Conservation (phyloP, 352 stramenopile genomes). For the Globisporangium cystogenes region DNA sequence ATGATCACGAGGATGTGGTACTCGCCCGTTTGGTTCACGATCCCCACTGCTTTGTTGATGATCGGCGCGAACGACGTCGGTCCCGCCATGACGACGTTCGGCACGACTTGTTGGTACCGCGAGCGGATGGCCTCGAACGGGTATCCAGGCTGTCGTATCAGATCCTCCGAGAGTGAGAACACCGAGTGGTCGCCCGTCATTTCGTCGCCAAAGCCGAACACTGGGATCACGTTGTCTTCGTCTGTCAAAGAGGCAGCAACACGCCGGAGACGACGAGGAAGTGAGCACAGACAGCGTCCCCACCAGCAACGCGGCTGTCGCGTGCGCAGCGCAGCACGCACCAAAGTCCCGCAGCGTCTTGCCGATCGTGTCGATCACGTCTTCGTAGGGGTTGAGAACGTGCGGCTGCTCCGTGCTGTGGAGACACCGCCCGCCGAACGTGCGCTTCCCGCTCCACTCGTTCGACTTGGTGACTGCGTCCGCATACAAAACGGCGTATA, state of each 20-base stretch:
- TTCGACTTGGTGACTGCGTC: constrained; percentile 86
- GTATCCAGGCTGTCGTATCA: constrained; percentile 33
- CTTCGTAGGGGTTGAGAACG: constrained; percentile 69
- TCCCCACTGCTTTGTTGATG: constrained; percentile 75
- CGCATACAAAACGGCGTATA: constrained; percentile 3
- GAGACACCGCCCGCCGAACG: constrained; percentile 63
- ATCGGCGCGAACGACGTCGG: constrained; percentile 85
- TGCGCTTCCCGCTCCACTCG: constrained; percentile 84
- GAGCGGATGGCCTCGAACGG: constrained; percentile 57
- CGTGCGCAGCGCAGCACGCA: constrained; percentile 12
- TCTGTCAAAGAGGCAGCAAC: constrained; percentile 32
- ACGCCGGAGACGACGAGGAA: background rate
- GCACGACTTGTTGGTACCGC: constrained; percentile 66
- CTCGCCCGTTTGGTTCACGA: constrained; percentile 68
- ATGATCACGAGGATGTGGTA: constrained; percentile 90
- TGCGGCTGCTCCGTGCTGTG: constrained; percentile 53
- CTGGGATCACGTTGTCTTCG: constrained; percentile 81
- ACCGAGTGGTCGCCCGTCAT: constrained; percentile 73
- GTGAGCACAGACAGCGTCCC: background rate
- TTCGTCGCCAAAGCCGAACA: constrained; percentile 82
- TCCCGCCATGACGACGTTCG: constrained; percentile 71
- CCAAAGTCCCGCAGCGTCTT: constrained; percentile 68
- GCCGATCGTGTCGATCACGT: constrained; percentile 81
- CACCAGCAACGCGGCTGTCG: constrained; percentile 1
- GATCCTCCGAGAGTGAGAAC: constrained; percentile 55